Conservation (phyloP, 2,329 filamentous ascomycete species). For the Microdochium paspali region DNA sequence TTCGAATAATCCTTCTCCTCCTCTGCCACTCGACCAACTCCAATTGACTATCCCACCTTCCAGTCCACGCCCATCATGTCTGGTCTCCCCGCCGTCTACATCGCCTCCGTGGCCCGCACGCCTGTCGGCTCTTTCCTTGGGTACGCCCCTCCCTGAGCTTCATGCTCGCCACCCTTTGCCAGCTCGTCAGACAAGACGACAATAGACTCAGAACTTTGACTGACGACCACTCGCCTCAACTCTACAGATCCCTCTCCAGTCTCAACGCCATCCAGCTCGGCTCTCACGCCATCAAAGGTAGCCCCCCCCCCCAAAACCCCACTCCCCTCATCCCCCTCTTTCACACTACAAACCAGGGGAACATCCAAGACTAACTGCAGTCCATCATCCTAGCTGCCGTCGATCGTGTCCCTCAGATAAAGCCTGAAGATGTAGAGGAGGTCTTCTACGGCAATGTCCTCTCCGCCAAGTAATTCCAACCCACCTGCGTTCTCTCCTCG, state of each 20-base stretch:
- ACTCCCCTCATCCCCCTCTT: background rate
- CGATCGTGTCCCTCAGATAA: slow-evolving; percentile 76
- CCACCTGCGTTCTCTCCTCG: slow-evolving; percentile 2
- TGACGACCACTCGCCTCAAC: slow-evolving; percentile 7
- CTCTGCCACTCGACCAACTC: background rate
- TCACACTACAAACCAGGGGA: slow-evolving; percentile 5
- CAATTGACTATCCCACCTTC: background rate
- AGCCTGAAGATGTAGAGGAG: slow-evolving; percentile 84
- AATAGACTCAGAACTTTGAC: slow-evolving; percentile 1
- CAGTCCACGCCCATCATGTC: slow-evolving; percentile 51
- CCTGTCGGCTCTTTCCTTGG: slow-evolving; percentile 92
- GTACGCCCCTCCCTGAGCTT: slow-evolving; percentile 33
- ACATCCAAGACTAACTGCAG: slow-evolving; percentile 34
- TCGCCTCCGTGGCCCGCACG: slow-evolving; percentile 84
- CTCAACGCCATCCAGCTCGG: slow-evolving; percentile 81
- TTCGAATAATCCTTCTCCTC: background rate
- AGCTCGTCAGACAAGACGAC: too few relatives aligned
- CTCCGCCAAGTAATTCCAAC: slow-evolving; percentile 68
- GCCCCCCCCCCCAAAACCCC: too few relatives aligned
- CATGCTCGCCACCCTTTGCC: too few relatives aligned
- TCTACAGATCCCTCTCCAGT: slow-evolving; percentile 71
- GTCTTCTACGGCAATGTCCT: slow-evolving; percentile 98
- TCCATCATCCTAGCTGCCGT: slow-evolving; percentile 55
- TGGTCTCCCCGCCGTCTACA: slow-evolving; percentile 81
- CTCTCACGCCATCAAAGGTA: slow-evolving; percentile 88